Conservation (phyloP, 2,329 filamentous ascomycete species). For the Verticillium nubilum region DNA sequence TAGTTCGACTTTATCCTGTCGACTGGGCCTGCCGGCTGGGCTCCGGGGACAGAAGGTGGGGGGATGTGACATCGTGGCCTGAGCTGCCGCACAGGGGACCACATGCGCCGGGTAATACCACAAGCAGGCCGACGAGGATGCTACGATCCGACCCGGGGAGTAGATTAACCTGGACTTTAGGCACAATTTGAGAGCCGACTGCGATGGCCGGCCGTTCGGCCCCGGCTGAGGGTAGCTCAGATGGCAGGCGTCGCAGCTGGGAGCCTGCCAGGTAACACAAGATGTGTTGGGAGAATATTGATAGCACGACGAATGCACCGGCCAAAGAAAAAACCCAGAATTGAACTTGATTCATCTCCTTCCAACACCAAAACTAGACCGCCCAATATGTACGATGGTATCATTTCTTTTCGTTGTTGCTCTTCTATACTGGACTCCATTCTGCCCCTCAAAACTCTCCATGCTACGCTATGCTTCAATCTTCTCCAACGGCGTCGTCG, state of each 20-base stretch:
- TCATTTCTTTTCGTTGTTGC: not conserved
- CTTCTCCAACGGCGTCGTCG: constrained; percentile 40
- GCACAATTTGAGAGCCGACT: not conserved
- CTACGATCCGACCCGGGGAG: not conserved
- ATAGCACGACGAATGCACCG: not conserved
- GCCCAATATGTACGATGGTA: not conserved
- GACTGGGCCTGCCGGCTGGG: not conserved
- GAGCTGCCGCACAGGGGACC: not conserved
- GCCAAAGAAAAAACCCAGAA: not conserved
- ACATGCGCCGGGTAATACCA: not conserved
- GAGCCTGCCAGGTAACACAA: too few species aligned
- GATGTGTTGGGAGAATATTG: not conserved
- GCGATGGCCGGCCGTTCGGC: not conserved
- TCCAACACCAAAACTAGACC: not conserved
- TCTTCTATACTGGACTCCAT: not conserved
- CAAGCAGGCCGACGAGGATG: not conserved
- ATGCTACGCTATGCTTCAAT: not conserved
- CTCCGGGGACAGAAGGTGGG: not conserved
- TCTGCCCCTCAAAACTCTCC: not conserved
- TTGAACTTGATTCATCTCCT: not conserved
- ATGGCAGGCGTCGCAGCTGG: too few species aligned
- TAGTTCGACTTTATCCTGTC: not conserved
- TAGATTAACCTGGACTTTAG: not conserved
- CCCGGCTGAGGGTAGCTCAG: too few species aligned
- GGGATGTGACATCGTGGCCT: not conserved